Percentiles rank a stretch among this genome's conserved stretches.
Evolutionary conservation across 2,329 filamentous ascomycete species (phyloP).

Genomic region (Monilinia fructigena): DNA sequence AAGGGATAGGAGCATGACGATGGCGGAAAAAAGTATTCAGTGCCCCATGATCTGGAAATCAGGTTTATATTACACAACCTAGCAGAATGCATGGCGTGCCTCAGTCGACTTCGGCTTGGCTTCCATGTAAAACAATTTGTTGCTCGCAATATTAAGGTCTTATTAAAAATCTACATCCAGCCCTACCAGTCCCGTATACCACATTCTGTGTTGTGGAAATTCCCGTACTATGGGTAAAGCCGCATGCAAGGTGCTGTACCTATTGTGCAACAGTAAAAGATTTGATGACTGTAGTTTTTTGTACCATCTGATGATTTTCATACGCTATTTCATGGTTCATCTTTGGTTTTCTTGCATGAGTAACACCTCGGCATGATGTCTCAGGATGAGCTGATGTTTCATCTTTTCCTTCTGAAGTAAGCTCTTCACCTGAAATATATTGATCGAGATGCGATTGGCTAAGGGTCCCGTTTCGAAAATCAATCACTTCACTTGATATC

Average conservation of each 20-base stretch:
- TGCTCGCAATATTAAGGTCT: neutral
- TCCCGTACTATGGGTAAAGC: neutral
- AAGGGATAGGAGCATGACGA: neutral
- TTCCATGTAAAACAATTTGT: neutral
- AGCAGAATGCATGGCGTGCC: neutral
- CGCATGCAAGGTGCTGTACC: conserved; percentile 1
- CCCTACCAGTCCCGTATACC: neutral
- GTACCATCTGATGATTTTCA: neutral
- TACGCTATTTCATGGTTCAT: neutral
- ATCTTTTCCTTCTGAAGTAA: neutral
- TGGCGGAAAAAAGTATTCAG: neutral
- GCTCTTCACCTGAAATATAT: neutral
- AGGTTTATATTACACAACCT: neutral
- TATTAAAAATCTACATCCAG: neutral
- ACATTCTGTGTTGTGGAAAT: neutral
- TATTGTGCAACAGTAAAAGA: neutral
- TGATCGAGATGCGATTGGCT: neutral
- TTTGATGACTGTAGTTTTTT: neutral
- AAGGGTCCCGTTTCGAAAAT: neutral
- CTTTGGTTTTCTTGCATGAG: neutral
- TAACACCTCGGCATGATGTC: neutral
- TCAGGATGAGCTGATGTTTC: neutral
- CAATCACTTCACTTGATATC: neutral
- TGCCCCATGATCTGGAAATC: neutral
- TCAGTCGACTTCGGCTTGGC: neutral